Evolutionary conservation across 768 basidiomycete species (phyloP).

Genomic region (Hemileccinum impolitum): DNA sequence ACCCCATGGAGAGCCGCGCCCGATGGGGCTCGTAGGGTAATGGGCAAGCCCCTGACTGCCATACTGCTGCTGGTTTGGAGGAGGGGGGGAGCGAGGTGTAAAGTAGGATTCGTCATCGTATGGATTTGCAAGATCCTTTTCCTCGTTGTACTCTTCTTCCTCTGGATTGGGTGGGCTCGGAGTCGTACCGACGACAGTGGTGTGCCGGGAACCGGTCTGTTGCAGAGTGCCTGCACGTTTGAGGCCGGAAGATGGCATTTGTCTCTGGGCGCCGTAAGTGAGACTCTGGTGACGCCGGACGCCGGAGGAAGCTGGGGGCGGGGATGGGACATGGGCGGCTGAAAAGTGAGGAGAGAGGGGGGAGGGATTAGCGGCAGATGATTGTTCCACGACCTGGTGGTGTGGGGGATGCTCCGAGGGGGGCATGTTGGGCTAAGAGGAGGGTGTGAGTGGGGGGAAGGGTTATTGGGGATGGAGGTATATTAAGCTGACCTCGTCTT

Average conservation of each 20-base stretch:
- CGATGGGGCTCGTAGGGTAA: conserved; percentile 55
- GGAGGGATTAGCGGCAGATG: conserved; percentile 38
- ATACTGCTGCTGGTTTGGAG: conserved; percentile 42
- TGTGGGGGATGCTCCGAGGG: conserved; percentile 33
- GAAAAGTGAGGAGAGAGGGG: conserved; percentile 65
- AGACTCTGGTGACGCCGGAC: conserved; percentile 81
- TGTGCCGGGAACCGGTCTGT: conserved; percentile 42
- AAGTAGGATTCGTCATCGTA: conserved; percentile 57
- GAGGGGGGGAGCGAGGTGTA: conserved; percentile 39
- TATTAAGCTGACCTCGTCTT: conserved; percentile 57
- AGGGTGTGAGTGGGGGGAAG: conserved; percentile 12
- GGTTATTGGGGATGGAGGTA: not conserved
- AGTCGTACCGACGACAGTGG: conserved; percentile 30
- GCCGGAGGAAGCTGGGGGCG: conserved; percentile 64
- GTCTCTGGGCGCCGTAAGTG: conserved; percentile 63
- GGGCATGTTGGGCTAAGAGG: conserved; percentile 23
- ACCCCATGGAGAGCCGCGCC: conserved; percentile 65
- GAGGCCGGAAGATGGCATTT: conserved; percentile 50
- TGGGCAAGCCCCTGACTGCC: conserved; percentile 32
- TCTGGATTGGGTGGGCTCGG: conserved; percentile 49
- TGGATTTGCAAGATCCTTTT: conserved; percentile 39
- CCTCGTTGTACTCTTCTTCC: conserved; percentile 53
- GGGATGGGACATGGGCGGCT: conserved; percentile 54
- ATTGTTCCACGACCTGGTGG: conserved; percentile 50
- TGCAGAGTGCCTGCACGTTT: conserved; percentile 73